A percentile compares a stretch with the other conserved stretches of the same genome.
These are phyloP conservation scores for Alternaria viburni DNA, from an alignment of 2,329 filamentous ascomycete genomes.

Conservation along the genomic window DNA sequence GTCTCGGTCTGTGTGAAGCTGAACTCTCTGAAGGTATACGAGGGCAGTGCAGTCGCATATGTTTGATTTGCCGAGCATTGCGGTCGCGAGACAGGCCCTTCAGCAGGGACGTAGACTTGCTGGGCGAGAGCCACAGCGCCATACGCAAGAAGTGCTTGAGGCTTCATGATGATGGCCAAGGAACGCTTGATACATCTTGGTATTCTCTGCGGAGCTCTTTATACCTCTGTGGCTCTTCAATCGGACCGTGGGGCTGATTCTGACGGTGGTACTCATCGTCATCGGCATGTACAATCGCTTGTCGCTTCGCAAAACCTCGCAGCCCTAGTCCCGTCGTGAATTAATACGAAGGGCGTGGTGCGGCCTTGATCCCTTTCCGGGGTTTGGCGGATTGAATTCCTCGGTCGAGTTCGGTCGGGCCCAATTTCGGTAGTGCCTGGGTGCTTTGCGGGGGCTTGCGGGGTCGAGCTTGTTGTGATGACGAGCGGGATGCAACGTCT, in stretches of 20 bases:
- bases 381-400: background rate
- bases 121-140: conserved; percentile 31
- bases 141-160: conserved; percentile 10
- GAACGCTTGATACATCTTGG: background rate
- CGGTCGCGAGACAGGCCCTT: conserved; percentile 35
- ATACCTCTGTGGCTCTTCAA: background rate
- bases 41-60: conserved; percentile 36
- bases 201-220: background rate
- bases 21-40: conserved; percentile 40
- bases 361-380: background rate
- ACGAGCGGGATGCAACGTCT: background rate
- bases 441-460: conserved; percentile 1
- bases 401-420: conserved; percentile 2
- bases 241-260: background rate
- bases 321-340: background rate
- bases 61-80: conserved; percentile 34
- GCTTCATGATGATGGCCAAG: conserved; percentile 17
- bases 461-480: background rate
- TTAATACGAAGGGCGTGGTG: background rate
- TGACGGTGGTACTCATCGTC: background rate
- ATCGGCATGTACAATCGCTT: background rate
- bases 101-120: conserved; percentile 44
- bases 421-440: background rate
- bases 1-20: conserved; percentile 51
- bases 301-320: background rate